A percentile compares a stretch with the other conserved stretches of the same genome.
Evolutionary conservation across 306 rosid genomes (phyloP).

Genomic region (Lagenaria siceraria): DNA sequence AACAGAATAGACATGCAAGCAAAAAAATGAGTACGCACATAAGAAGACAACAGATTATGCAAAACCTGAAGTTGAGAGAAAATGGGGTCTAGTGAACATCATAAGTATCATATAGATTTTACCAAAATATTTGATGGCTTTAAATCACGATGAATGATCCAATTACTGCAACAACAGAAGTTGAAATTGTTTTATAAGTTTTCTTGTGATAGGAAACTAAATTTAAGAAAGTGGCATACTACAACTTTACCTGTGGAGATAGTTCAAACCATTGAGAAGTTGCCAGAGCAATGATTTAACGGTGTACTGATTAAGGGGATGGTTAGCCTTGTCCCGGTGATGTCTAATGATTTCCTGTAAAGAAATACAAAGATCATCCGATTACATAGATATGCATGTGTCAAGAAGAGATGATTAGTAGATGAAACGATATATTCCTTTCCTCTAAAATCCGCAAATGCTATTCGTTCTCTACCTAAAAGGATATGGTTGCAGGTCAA

Average conservation of each 20-base stretch:
- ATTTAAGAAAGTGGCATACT: constrained; percentile 4
- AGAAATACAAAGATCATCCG: constrained; percentile 11
- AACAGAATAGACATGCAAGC: constrained; percentile 3
- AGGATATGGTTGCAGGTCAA: background rate
- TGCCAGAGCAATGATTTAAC: constrained; percentile 91
- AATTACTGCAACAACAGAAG: constrained; percentile 48
- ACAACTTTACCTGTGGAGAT: constrained; percentile 61
- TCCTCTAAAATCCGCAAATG: background rate
- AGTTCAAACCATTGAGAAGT: constrained; percentile 86
- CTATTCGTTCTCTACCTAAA: background rate
- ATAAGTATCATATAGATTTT: constrained; percentile 2
- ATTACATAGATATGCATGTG: background rate
- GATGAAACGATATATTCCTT: background rate
- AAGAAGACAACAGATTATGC: background rate
- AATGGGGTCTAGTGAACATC: background rate
- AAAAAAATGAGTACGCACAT: background rate
- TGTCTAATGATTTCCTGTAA: constrained; percentile 88
- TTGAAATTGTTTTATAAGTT: constrained; percentile 10
- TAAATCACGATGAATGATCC: constrained; percentile 91
- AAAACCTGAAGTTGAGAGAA: background rate
- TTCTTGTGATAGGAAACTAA: constrained; percentile 4
- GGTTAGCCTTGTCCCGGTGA: constrained; percentile 88
- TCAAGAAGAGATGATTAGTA: background rate
- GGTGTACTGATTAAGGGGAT: constrained; percentile 63
- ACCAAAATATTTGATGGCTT: constrained; percentile 98